phyloP scores from a whole-genome alignment of 176 grass and related monocot species.

The Paspalum vaginatum region DNA sequence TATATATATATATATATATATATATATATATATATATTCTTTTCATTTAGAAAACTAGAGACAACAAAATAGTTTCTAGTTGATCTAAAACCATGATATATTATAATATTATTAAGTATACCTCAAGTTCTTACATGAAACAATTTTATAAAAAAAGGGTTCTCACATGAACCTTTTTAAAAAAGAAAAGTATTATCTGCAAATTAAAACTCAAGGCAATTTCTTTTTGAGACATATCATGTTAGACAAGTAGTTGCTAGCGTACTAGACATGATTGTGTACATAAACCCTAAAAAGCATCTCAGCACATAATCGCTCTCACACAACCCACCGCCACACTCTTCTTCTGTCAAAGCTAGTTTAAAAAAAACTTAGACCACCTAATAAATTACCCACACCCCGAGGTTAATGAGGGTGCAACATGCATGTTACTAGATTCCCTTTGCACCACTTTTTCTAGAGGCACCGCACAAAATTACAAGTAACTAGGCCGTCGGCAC shows the following conservation, averaged over 20 bases:
- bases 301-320: slow-evolving; percentile 15
- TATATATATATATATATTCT: too few species aligned
- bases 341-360: slow-evolving; percentile 26
- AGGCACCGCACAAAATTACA: slow-evolving; percentile 12
- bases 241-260: not conserved
- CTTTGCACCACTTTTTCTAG: slow-evolving; percentile 23
- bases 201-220: not conserved
- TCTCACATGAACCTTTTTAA: too few species aligned
- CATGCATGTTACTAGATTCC: slow-evolving; percentile 48
- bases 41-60: not conserved
- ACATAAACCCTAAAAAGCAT: slow-evolving; percentile 34
- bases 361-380: slow-evolving; percentile 27
- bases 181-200: too few species aligned
- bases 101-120: not conserved
- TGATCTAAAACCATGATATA: not conserved
- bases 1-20: too few species aligned
- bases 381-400: slow-evolving; percentile 21
- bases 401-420: slow-evolving; percentile 39
- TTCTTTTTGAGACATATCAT: not conserved
- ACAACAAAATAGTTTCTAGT: not conserved
- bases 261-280: not conserved
- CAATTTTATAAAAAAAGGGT: not conserved
- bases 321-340: not conserved
- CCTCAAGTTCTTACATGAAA: not conserved
- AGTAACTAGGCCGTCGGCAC: slow-evolving; percentile 24